Evolutionary conservation across 2,329 filamentous ascomycete genomes (phyloP).

Genomic region (Claviceps quebecensis): DNA sequence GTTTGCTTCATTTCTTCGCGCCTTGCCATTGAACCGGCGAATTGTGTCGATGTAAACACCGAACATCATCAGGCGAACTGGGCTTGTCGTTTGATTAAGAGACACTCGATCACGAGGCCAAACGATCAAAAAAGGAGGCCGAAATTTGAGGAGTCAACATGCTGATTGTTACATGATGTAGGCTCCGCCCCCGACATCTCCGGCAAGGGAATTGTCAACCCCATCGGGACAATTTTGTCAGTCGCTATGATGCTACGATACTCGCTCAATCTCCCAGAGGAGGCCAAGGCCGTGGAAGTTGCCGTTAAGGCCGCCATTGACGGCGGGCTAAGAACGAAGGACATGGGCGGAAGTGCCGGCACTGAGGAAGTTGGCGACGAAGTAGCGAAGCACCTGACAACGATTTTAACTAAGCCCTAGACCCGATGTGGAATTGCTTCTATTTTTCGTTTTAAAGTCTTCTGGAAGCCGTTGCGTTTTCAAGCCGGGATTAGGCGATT

Average conservation of each 20-base stretch:
- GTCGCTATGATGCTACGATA: constrained; percentile 94
- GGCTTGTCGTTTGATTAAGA: background rate
- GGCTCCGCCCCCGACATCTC: constrained; percentile 56
- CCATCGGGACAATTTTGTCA: constrained; percentile 80
- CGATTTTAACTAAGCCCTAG: constrained; percentile 25
- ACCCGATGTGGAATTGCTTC: background rate
- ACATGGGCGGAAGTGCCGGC: constrained; percentile 64
- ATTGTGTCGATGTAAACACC: too few relatives aligned
- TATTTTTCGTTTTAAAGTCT: background rate
- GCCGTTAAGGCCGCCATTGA: constrained; percentile 74
- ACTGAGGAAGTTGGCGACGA: constrained; percentile 68
- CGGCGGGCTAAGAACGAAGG: constrained; percentile 61
- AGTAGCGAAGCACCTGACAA: constrained; percentile 55
- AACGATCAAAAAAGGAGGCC: background rate
- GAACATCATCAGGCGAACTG: too few relatives aligned
- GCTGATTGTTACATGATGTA: background rate
- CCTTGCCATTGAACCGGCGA: too few relatives aligned
- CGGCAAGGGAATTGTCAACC: constrained; percentile 49
- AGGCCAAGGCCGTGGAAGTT: constrained; percentile 67
- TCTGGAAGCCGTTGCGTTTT: background rate
- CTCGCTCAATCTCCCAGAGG: constrained; percentile 64
- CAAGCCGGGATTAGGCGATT: background rate
- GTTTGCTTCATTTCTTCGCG: background rate
- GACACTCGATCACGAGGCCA: background rate
- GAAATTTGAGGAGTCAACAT: background rate